phyloP scores from a whole-genome alignment of 1,139 yeast genomes.

The Suhomyces choctaworum region DNA sequence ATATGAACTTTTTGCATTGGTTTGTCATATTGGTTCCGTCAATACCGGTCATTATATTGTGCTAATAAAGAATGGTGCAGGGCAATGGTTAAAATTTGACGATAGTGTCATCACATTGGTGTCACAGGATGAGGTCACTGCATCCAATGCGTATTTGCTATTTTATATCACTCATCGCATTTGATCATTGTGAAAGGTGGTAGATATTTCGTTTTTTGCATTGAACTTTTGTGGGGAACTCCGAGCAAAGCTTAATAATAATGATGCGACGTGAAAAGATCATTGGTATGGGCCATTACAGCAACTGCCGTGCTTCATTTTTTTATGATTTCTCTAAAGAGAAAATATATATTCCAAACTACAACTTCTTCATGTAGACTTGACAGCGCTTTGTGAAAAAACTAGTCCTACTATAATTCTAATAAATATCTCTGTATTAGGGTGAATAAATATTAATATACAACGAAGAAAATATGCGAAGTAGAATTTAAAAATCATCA shows the following conservation, averaged over 20 bases:
- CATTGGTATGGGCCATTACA: no score
- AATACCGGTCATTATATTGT: constrained; percentile 95
- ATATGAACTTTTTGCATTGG: constrained; percentile 82
- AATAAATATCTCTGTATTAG: neutral
- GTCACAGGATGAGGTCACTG: constrained; percentile 61
- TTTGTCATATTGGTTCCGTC: constrained; percentile 88
- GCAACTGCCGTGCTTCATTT: no score
- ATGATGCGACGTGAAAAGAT: no score
- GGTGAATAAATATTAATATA: constrained; percentile 5
- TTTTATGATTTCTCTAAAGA: no score
- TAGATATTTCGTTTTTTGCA: no score
- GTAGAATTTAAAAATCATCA: constrained; percentile 19
- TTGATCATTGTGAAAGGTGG: neutral
- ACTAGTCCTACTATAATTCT: neutral
- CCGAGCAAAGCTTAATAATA: no score
- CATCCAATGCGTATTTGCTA: constrained; percentile 73
- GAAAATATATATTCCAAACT: no score
- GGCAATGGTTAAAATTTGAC: constrained; percentile 87
- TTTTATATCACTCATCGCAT: constrained; percentile 66
- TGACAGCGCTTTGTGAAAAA: no score
- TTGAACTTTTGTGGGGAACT: no score
- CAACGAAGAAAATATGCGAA: constrained; percentile 3
- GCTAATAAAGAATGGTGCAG: constrained; percentile 66
- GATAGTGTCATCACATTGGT: constrained; percentile 81
- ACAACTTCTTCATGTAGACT: no score